phyloP scores from a whole-genome alignment of 345 rosid species.

The Citrus maxima region DNA sequence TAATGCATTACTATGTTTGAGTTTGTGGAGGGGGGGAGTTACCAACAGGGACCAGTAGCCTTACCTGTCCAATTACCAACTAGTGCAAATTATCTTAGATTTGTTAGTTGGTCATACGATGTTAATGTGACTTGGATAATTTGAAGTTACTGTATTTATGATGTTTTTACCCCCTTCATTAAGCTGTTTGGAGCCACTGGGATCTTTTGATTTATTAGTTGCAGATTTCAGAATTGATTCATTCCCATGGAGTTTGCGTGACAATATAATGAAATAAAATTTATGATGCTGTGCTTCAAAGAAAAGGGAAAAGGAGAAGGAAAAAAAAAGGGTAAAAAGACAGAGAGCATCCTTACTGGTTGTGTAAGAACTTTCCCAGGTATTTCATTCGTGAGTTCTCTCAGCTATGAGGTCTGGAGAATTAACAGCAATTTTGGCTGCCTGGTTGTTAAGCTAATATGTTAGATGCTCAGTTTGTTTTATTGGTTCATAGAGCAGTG shows the following conservation, averaged over 20 bases:
- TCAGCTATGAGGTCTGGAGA: neutral
- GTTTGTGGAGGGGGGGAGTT: conserved; percentile 5
- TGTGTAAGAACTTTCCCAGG: neutral
- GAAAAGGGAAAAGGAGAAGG: neutral
- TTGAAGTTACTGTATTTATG: conserved; percentile 14
- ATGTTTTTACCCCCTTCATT: conserved; percentile 2
- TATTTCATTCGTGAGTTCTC: neutral
- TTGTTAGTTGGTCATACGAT: conserved; percentile 17
- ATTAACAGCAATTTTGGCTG: conserved; percentile 20
- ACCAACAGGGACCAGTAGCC: conserved; percentile 12
- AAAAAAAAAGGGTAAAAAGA: neutral
- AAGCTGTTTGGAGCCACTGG: conserved; percentile 18
- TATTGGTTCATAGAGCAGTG: neutral
- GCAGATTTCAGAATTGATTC: conserved; percentile 30
- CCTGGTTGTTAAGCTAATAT: conserved; percentile 8
- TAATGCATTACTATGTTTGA: conserved; percentile 9
- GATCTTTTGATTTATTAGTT: conserved; percentile 15
- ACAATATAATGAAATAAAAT: conserved; percentile 13
- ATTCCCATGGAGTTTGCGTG: conserved; percentile 20
- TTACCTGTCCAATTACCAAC: conserved; percentile 13
- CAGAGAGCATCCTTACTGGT: neutral
- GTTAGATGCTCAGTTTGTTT: neutral
- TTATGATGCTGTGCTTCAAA: neutral
- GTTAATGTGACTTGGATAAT: conserved; percentile 13
- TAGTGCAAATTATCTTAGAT: conserved; percentile 18